These are phyloP conservation scores for Jacaranda copaia DNA, from an alignment of 257 asterid species.

Conservation along the genomic window DNA sequence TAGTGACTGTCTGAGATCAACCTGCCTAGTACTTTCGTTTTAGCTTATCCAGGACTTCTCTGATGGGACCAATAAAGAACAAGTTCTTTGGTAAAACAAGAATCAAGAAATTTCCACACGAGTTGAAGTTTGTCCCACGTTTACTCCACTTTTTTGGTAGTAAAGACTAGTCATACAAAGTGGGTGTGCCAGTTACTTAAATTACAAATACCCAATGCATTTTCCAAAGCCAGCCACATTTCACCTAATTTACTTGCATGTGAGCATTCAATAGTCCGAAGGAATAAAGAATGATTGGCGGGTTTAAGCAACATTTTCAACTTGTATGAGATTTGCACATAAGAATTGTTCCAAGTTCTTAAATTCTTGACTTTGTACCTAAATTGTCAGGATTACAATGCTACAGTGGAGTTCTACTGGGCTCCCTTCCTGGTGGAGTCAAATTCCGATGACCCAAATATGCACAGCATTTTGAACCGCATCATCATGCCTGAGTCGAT, in stretches of 20 bases:
- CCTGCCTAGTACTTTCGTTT: neutral
- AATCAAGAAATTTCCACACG: neutral
- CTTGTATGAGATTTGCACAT: too few species aligned
- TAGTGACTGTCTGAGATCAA: neutral
- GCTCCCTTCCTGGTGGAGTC: conserved; percentile 91
- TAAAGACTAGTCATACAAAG: conserved; percentile 21
- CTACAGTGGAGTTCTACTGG: conserved; percentile 92
- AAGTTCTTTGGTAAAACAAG: neutral
- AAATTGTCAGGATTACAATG: conserved; percentile 73
- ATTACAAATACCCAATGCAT: conserved; percentile 16
- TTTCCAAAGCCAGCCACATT: neutral
- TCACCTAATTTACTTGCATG: conserved; percentile 1
- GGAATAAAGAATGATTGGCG: neutral
- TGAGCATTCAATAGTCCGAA: neutral
- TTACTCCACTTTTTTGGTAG: conserved; percentile 15
- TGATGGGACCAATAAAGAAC: neutral
- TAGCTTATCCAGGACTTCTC: conserved; percentile 9
- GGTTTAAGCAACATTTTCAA: neutral
- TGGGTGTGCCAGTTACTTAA: conserved; percentile 28
- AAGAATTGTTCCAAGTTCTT: neutral
- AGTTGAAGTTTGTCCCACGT: conserved; percentile 12
- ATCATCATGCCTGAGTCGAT: conserved; percentile 88
- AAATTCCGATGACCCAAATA: conserved; percentile 79
- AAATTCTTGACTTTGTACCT: neutral
- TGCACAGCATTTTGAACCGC: conserved; percentile 83